These are phyloP conservation scores for Leccinum disarticulatum DNA, from an alignment of 768 basidiomycete species.

Conservation along the genomic window DNA sequence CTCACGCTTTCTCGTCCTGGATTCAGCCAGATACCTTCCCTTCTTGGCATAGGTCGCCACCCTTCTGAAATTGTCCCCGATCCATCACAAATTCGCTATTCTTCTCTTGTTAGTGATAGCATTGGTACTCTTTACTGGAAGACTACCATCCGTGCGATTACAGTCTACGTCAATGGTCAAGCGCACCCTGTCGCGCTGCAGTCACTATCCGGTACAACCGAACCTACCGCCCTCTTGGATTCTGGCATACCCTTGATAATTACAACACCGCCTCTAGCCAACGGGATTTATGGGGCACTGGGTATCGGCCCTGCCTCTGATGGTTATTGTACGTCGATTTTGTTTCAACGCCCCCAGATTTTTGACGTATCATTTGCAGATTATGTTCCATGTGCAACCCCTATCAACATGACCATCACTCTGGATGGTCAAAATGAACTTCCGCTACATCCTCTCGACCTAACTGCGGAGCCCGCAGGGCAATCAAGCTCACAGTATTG, in stretches of 20 bases:
- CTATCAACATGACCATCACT: conserved; percentile 71
- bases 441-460: conserved; percentile 72
- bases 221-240: conserved; percentile 70
- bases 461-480: conserved; percentile 49
- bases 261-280: conserved; percentile 57
- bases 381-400: conserved; percentile 69
- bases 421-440: conserved; percentile 57
- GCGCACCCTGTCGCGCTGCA: conserved; percentile 42
- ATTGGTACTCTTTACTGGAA: conserved; percentile 63
- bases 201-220: conserved; percentile 39
- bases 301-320: conserved; percentile 58
- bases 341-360: not conserved
- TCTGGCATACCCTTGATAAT: conserved; percentile 70
- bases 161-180: conserved; percentile 55
- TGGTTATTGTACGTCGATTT: conserved; percentile 55
- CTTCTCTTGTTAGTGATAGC: conserved; percentile 40
- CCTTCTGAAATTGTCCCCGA: conserved; percentile 53
- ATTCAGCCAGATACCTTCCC: conserved; percentile 50
- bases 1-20: conserved; percentile 70
- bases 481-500: conserved; percentile 48
- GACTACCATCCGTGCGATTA: conserved; percentile 52
- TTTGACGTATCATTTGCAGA: conserved; percentile 42
- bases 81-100: conserved; percentile 52
- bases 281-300: conserved; percentile 77
- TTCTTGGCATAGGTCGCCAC: conserved; percentile 70